Evolutionary conservation across 139 green algal species (phyloP).

Genomic region (Zygnema circumcarinatum): DNA sequence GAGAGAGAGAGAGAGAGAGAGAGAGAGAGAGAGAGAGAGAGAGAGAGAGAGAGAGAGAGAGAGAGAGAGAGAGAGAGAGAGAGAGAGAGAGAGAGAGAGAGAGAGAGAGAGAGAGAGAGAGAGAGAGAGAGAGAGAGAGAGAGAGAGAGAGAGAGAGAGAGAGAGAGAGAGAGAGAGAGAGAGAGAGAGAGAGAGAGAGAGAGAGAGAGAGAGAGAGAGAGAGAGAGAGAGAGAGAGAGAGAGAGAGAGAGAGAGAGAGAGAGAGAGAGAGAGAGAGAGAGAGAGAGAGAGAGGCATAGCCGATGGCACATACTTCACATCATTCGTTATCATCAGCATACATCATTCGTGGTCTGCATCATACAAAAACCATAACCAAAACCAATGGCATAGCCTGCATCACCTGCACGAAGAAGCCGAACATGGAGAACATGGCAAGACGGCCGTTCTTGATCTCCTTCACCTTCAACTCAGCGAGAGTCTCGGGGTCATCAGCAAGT

Average conservation of each 20-base stretch:
- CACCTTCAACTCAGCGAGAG: conserved; percentile 82
- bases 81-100: background rate
- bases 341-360: too few relatives aligned
- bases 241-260: too few relatives aligned
- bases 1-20: background rate
- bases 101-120: background rate
- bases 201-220: too few relatives aligned
- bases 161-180: background rate
- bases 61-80: background rate
- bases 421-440: conserved; percentile 84
- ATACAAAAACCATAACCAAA: too few relatives aligned
- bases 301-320: too few relatives aligned
- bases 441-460: conserved; percentile 98
- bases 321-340: too few relatives aligned
- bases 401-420: conserved; percentile 69
- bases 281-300: too few relatives aligned
- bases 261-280: too few relatives aligned
- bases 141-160: background rate
- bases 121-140: background rate
- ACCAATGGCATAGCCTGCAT: too few relatives aligned
- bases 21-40: background rate
- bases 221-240: too few relatives aligned
- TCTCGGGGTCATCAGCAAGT: conserved; percentile 92
- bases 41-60: background rate
- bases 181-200: background rate